Conservation (phyloP, 2,329 filamentous ascomycete genomes). For the Apiospora marii region DNA sequence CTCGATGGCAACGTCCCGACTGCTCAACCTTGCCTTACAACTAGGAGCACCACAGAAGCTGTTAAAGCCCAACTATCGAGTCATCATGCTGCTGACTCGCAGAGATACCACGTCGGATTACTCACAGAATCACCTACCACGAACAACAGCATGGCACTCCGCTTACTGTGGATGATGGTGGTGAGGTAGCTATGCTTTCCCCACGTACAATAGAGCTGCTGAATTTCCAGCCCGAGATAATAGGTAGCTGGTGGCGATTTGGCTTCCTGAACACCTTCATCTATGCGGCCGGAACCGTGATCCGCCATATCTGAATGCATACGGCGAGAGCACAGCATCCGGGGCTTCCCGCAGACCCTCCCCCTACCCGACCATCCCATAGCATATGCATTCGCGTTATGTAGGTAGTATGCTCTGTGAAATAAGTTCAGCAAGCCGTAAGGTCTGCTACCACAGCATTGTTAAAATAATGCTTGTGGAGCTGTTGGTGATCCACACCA, state of each 20-base stretch:
- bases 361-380: neutral
- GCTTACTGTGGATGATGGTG: neutral
- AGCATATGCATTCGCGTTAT: neutral
- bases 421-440: neutral
- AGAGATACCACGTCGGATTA: neutral
- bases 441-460: neutral
- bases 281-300: neutral
- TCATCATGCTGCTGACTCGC: constrained; percentile 11
- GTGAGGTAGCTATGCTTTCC: constrained; percentile 8
- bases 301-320: neutral
- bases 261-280: neutral
- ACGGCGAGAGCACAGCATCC: neutral
- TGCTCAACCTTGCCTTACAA: neutral
- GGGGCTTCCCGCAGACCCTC: neutral
- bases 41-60: neutral
- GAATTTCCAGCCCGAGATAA: neutral
- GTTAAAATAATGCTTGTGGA: neutral
- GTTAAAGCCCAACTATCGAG: neutral
- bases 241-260: neutral
- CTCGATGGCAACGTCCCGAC: constrained; percentile 10
- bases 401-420: neutral
- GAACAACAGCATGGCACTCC: neutral
- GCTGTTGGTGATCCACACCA: neutral
- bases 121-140: neutral
- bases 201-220: neutral